Evolutionary conservation across 495 filamentous ascomycete genomes (phyloP).

Genomic region (Penicillium turbatum): DNA sequence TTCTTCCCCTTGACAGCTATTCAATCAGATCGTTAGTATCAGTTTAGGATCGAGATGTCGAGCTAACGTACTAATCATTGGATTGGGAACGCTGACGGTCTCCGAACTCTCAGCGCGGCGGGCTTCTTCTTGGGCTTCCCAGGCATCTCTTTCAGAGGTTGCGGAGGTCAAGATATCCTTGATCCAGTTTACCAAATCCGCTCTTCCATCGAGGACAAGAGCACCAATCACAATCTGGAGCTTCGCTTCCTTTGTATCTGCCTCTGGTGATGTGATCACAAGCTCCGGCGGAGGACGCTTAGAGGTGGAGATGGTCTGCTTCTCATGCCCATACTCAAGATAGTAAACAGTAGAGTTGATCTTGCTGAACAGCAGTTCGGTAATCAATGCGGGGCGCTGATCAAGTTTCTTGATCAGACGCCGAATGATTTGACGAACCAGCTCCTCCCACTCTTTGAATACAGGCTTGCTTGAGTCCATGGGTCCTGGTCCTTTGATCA

Average conservation of each 20-base stretch:
- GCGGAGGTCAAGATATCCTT: constrained; percentile 64
- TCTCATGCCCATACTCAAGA: constrained; percentile 86
- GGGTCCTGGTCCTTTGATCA: constrained; percentile 86
- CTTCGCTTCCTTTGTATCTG: constrained; percentile 60
- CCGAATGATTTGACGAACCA: constrained; percentile 75
- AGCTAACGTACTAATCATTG: constrained; percentile 39
- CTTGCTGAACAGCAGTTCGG: constrained; percentile 93
- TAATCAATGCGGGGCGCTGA: constrained; percentile 73
- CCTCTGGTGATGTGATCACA: constrained; percentile 63
- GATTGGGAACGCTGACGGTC: constrained; percentile 32
- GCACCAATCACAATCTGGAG: constrained; percentile 74
- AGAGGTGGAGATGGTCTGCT: constrained; percentile 56
- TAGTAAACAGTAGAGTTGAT: constrained; percentile 77
- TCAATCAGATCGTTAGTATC: constrained; percentile 27
- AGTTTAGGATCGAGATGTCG: background rate
- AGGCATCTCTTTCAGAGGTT: constrained; percentile 68
- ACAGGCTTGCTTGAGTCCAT: constrained; percentile 58
- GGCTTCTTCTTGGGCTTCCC: constrained; percentile 68
- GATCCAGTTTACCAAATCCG: constrained; percentile 75
- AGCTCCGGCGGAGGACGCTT: constrained; percentile 68
- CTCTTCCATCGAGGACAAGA: constrained; percentile 70
- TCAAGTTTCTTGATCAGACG: constrained; percentile 74
- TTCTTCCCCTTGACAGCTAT: constrained; percentile 61
- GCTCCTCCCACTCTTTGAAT: constrained; percentile 88
- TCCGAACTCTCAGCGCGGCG: constrained; percentile 42